Percentiles rank a stretch among this genome's conserved stretches.
Conservation (phyloP, 1,284 basidiomycete species). For the Salmacisia buchloeana region DNA sequence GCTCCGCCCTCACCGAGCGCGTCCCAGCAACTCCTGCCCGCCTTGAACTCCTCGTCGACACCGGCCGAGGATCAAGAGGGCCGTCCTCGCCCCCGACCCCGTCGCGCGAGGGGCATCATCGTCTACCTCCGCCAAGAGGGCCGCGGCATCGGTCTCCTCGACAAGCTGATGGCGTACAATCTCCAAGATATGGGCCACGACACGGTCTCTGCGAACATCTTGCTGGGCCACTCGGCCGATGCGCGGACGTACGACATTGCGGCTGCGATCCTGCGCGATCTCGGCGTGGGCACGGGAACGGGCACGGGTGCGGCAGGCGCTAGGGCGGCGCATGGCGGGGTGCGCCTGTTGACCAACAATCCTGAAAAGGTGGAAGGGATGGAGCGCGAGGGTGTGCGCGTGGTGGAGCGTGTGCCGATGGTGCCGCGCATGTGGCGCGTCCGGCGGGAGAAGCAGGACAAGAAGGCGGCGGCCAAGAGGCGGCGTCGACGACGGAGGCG, state of each 20-base stretch:
- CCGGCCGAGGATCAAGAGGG: too few species aligned
- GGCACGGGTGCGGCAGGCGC: conserved; percentile 38
- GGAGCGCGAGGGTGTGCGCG: conserved; percentile 71
- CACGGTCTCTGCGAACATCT: conserved; percentile 91
- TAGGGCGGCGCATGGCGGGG: conserved; percentile 54
- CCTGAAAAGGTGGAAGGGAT: conserved; percentile 91
- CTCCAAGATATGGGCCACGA: conserved; percentile 96
- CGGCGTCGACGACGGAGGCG: background rate
- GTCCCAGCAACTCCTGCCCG: too few species aligned
- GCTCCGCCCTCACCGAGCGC: too few species aligned
- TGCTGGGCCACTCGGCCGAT: conserved; percentile 91
- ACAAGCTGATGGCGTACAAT: conserved; percentile 97
- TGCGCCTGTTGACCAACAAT: conserved; percentile 90
- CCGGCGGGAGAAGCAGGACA: conserved; percentile 14
- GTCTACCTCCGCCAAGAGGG: conserved; percentile 97
- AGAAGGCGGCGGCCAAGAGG: conserved; percentile 9
- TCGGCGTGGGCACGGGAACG: conserved; percentile 79
- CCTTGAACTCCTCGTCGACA: too few species aligned
- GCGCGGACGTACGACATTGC: conserved; percentile 90
- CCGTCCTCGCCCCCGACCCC: too few species aligned
- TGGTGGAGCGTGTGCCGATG: conserved; percentile 86
- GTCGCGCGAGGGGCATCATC: conserved; percentile 64
- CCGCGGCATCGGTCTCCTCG: conserved; percentile 91
- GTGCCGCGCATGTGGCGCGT: conserved; percentile 79
- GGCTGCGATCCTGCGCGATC: conserved; percentile 78